Evolutionary conservation across 768 basidiomycete species (phyloP).

Genomic region (Pulveroboletus sp.): DNA sequence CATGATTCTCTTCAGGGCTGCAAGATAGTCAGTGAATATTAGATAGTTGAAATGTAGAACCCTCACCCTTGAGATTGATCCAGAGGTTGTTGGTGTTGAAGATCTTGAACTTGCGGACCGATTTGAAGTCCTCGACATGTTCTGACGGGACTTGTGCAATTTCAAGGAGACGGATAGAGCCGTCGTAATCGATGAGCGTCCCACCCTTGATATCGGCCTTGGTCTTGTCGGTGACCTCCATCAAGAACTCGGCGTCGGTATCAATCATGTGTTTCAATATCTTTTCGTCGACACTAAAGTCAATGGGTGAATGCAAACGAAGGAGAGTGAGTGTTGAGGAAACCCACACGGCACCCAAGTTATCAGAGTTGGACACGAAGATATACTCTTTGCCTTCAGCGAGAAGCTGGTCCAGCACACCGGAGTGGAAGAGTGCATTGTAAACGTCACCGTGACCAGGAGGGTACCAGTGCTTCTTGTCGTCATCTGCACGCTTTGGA

Average conservation of each 20-base stretch:
- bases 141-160: constrained; percentile 72
- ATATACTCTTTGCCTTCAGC: constrained; percentile 73
- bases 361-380: constrained; percentile 76
- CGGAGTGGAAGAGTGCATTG: constrained; percentile 65
- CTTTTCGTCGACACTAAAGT: constrained; percentile 56
- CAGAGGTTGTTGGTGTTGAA: constrained; percentile 73
- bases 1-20: constrained; percentile 73
- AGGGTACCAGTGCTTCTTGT: constrained; percentile 74
- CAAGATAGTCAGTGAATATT: constrained; percentile 1
- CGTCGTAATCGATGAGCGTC: constrained; percentile 67
- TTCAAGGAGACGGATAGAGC: constrained; percentile 63
- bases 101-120: constrained; percentile 74
- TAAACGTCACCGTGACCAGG: constrained; percentile 75
- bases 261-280: constrained; percentile 67
- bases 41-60: background rate
- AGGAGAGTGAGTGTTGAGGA: background rate
- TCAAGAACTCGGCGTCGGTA: constrained; percentile 59
- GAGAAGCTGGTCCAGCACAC: constrained; percentile 67
- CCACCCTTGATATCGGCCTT: constrained; percentile 77
- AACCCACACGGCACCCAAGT: constrained; percentile 60
- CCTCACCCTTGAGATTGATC: constrained; percentile 45
- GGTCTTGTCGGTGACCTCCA: constrained; percentile 81
- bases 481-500: constrained; percentile 50
- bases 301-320: background rate
- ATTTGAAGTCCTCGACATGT: constrained; percentile 72